These are phyloP conservation scores for Henningerozyma blattae DNA, from an alignment of 805 yeast genomes.

Conservation along the genomic window DNA sequence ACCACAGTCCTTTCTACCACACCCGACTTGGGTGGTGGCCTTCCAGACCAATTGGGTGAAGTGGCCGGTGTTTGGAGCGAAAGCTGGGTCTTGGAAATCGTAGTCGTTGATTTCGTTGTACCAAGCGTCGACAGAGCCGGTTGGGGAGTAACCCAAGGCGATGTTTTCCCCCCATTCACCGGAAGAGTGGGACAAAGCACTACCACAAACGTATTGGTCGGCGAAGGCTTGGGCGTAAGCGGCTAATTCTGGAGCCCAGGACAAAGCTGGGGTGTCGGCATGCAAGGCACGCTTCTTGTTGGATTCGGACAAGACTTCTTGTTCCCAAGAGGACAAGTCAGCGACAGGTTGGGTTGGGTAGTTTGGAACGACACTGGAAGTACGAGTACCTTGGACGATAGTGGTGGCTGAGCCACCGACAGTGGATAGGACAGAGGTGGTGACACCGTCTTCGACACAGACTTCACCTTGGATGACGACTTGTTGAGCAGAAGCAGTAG, in stretches of 20 bases:
- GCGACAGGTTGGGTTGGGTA: conserved; percentile 1
- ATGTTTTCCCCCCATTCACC: conserved; percentile 59
- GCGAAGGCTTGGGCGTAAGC: conserved; percentile 41
- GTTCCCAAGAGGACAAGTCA: conserved; percentile 3
- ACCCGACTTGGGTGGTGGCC: conserved; percentile 47
- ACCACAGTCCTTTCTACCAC: conserved; percentile 54
- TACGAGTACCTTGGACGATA: neutral
- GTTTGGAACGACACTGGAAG: conserved; percentile 1
- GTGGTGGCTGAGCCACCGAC: conserved; percentile 3
- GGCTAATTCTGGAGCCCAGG: conserved; percentile 38
- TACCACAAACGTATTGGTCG: conserved; percentile 40
- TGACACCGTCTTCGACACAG: conserved; percentile 18
- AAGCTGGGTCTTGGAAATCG: conserved; percentile 38
- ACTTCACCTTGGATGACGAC: conserved; percentile 19
- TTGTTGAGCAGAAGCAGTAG: conserved; percentile 8
- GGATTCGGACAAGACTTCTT: conserved; percentile 33
- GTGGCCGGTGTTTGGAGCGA: conserved; percentile 41
- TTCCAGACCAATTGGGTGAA: conserved; percentile 74
- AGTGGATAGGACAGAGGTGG: conserved; percentile 13
- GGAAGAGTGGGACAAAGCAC: conserved; percentile 48
- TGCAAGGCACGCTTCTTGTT: conserved; percentile 39
- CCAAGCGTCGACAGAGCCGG: conserved; percentile 55
- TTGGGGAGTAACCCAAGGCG: conserved; percentile 44
- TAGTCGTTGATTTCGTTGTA: conserved; percentile 51
- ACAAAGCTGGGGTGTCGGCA: conserved; percentile 28